Evolutionary conservation across 768 basidiomycete genomes (phyloP).

Genomic region (Leccinum boreale): DNA sequence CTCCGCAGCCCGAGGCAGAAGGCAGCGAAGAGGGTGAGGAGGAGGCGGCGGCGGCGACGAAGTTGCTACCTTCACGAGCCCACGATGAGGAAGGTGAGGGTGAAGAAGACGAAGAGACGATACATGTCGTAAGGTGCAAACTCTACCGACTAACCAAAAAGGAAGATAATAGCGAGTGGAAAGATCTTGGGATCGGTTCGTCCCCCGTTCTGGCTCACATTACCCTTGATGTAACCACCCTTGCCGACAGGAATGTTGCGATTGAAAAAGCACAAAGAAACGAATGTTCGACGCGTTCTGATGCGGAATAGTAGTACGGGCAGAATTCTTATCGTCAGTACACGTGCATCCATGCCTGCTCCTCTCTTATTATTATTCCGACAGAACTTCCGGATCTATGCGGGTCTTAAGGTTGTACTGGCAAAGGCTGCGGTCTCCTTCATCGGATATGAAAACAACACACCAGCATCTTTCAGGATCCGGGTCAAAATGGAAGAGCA

Average conservation of each 20-base stretch:
- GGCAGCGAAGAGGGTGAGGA: constrained; percentile 27
- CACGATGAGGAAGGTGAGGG: constrained; percentile 76
- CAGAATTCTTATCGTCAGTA: constrained; percentile 68
- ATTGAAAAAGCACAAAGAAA: constrained; percentile 72
- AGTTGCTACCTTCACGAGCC: constrained; percentile 24
- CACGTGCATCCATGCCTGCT: not conserved
- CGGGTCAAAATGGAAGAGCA: constrained; percentile 58
- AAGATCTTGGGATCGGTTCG: constrained; percentile 65
- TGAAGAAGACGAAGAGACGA: constrained; percentile 76
- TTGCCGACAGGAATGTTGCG: constrained; percentile 54
- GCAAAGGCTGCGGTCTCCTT: constrained; percentile 57
- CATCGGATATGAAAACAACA: constrained; percentile 61
- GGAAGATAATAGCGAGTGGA: constrained; percentile 51
- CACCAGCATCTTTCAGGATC: constrained; percentile 58
- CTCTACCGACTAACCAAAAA: constrained; percentile 58
- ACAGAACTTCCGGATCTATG: constrained; percentile 76
- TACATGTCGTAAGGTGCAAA: constrained; percentile 55
- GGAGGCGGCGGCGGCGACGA: constrained; percentile 20
- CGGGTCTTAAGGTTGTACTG: constrained; percentile 51
- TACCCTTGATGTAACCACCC: not conserved
- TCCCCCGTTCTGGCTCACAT: constrained; percentile 7
- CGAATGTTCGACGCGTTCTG: constrained; percentile 54
- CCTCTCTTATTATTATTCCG: constrained; percentile 6
- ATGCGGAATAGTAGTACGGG: constrained; percentile 73
- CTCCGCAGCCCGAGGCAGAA: constrained; percentile 27